These are phyloP conservation scores for Apiospora aurea DNA, from an alignment of 2,329 filamentous ascomycete genomes.

Conservation along the genomic window DNA sequence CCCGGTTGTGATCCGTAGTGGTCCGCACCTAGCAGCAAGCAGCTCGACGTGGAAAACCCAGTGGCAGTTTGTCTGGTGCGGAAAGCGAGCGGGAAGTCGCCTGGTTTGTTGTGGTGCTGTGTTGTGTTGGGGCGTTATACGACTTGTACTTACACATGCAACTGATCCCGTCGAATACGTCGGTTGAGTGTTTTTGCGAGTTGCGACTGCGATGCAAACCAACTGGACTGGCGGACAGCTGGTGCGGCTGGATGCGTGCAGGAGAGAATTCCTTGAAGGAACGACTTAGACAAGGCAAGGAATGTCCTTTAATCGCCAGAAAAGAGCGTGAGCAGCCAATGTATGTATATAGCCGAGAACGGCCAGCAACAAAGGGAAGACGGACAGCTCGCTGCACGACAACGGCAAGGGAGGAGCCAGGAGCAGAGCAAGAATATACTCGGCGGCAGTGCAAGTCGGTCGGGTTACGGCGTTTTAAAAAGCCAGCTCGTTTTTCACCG, in stretches of 20 bases:
- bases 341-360: slow-evolving; percentile 16
- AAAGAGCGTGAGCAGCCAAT: slow-evolving; percentile 16
- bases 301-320: slow-evolving; percentile 1
- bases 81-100: slow-evolving; percentile 1
- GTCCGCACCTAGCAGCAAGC: slow-evolving; percentile 4
- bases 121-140: slow-evolving; percentile 11
- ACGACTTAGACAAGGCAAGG: slow-evolving; percentile 21
- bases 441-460: slow-evolving; percentile 10
- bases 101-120: background rate
- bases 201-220: slow-evolving; percentile 1
- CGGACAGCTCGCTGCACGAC: background rate
- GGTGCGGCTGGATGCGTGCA: slow-evolving; percentile 19
- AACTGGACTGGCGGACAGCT: slow-evolving; percentile 13
- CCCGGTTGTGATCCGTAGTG: background rate
- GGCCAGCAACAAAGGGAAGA: slow-evolving; percentile 22
- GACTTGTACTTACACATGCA: slow-evolving; percentile 23
- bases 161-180: slow-evolving; percentile 9
- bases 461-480: background rate
- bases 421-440: slow-evolving; percentile 19
- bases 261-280: slow-evolving; percentile 22
- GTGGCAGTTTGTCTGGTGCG: slow-evolving; percentile 18
- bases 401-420: slow-evolving; percentile 8
- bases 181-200: background rate
- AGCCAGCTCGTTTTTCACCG: slow-evolving; percentile 12
- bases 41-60: background rate